Evolutionary conservation across 2,329 filamentous ascomycete genomes (phyloP).

Genomic region (Phaeophleospora eucalypticola): DNA sequence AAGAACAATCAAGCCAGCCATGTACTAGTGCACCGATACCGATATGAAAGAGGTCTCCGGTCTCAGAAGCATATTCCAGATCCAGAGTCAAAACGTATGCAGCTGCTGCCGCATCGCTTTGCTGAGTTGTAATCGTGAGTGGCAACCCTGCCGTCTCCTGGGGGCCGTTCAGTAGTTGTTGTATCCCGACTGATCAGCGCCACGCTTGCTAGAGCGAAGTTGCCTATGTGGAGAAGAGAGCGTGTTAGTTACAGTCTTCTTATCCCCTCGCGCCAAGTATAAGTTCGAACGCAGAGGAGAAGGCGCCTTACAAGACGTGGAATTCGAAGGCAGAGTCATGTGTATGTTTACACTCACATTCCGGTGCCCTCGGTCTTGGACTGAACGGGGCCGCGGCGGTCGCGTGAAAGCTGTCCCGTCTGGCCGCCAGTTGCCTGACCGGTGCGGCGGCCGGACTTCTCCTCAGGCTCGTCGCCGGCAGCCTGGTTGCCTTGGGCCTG

Average conservation of each 20-base stretch:
- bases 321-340: constrained; percentile 32
- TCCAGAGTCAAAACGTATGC: constrained; percentile 19
- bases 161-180: constrained; percentile 46
- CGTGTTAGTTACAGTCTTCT: constrained; percentile 44
- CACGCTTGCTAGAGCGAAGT: constrained; percentile 51
- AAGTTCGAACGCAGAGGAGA: constrained; percentile 72
- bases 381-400: constrained; percentile 70
- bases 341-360: constrained; percentile 84
- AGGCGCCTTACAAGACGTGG: constrained; percentile 71
- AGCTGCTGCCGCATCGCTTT: constrained; percentile 21
- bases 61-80: constrained; percentile 17
- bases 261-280: constrained; percentile 69
- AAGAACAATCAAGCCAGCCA: constrained; percentile 25
- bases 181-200: constrained; percentile 46
- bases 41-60: constrained; percentile 27
- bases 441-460: constrained; percentile 66
- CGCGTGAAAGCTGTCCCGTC: constrained; percentile 56
- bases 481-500: constrained; percentile 63
- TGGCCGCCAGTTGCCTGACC: constrained; percentile 57
- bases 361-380: constrained; percentile 81
- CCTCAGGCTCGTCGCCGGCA: constrained; percentile 61
- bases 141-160: constrained; percentile 34
- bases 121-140: constrained; percentile 32
- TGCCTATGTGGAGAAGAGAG: constrained; percentile 41
- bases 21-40: constrained; percentile 29